These are phyloP conservation scores for Spathaspora arborariae DNA, from an alignment of 805 yeast species.

Conservation along the genomic window DNA sequence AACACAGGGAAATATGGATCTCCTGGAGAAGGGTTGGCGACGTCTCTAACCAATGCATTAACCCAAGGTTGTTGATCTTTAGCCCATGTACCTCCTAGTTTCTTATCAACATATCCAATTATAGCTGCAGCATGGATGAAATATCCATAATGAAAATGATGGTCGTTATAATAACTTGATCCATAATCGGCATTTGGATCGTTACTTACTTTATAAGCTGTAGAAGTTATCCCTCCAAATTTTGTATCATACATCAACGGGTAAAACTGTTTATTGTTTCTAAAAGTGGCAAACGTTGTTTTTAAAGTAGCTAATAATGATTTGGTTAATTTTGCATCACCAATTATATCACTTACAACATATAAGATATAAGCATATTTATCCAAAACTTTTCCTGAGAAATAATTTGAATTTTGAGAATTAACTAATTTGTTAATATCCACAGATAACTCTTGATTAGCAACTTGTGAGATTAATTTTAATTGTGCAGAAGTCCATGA, in stretches of 20 bases:
- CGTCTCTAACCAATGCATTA: conserved; percentile 60
- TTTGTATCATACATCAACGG: conserved; percentile 27
- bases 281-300: conserved; percentile 14
- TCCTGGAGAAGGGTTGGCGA: conserved; percentile 53
- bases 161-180: conserved; percentile 27
- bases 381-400: conserved; percentile 21
- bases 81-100: conserved; percentile 50
- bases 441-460: conserved; percentile 13
- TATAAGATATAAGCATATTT: conserved; percentile 19
- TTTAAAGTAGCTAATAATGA: conserved; percentile 14
- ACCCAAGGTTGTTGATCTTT: conserved; percentile 50
- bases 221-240: conserved; percentile 25
- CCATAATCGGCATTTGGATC: conserved; percentile 24
- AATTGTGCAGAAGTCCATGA: conserved; percentile 9
- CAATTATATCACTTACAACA: conserved; percentile 18
- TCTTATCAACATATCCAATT: conserved; percentile 18
- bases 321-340: conserved; percentile 15
- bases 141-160: conserved; percentile 31
- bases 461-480: conserved; percentile 12
- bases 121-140: conserved; percentile 23
- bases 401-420: conserved; percentile 17
- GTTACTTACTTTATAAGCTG: conserved; percentile 10
- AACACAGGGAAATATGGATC: conserved; percentile 61
- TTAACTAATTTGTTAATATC: conserved; percentile 15
- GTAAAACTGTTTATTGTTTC: conserved; percentile 15